These are phyloP conservation scores for Pichia gijzeniarum DNA, from an alignment of 805 yeast genomes.

Conservation along the genomic window DNA sequence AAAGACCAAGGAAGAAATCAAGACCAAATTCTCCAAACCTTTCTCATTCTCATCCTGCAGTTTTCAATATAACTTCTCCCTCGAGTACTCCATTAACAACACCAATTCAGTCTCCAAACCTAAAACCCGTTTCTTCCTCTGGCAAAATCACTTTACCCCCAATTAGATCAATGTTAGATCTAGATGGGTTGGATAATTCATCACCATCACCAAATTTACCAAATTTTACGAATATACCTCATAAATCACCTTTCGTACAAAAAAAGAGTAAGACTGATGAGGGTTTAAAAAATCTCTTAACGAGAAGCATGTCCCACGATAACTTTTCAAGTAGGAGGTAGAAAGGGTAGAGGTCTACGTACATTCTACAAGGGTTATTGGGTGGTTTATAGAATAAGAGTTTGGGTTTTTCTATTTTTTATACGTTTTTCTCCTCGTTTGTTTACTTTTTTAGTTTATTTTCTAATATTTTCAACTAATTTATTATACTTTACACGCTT, in stretches of 20 bases:
- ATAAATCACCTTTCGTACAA: neutral
- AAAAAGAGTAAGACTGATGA: constrained; percentile 23
- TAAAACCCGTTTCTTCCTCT: constrained; percentile 20
- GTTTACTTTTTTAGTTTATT: neutral
- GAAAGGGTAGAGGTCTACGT: neutral
- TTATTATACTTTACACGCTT: constrained; percentile 2
- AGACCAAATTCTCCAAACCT: constrained; percentile 27
- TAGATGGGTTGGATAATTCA: constrained; percentile 7
- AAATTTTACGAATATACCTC: neutral
- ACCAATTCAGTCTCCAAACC: constrained; percentile 33
- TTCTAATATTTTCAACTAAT: neutral
- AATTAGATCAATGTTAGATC: constrained; percentile 26
- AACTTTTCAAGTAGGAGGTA: constrained; percentile 14
- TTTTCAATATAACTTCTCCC: constrained; percentile 31
- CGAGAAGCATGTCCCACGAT: constrained; percentile 23
- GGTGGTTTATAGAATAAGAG: neutral
- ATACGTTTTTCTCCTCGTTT: neutral
- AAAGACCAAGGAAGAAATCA: constrained; percentile 31
- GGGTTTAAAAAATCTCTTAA: constrained; percentile 24
- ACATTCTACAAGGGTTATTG: neutral
- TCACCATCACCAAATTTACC: no score
- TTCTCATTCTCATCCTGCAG: constrained; percentile 32
- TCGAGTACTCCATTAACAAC: constrained; percentile 28
- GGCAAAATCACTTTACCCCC: constrained; percentile 28
- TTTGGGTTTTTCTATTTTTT: neutral